Base-by-base conservation (phyloP, 2,329 filamentous ascomycete species). In the Coleophoma crateriformis region DNA sequence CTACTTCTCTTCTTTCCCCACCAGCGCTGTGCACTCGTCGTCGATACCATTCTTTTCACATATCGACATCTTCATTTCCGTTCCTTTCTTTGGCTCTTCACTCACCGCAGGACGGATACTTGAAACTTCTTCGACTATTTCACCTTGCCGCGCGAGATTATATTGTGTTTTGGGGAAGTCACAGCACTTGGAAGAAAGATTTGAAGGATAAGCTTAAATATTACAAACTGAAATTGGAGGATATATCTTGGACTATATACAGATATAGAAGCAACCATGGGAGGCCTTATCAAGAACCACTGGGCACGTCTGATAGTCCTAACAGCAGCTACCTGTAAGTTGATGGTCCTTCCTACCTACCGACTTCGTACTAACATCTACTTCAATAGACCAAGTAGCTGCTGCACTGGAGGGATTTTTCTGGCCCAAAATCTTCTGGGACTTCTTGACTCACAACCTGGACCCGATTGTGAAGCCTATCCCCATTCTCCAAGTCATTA, bases 381-480 rank as follows among this genome's bases (percentile, higher is more conserved):
- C 38, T n/a, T 33, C 8, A 41, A 37, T 63, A 96, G 90, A 96
- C 68, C 94, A 99, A 80, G 70, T 96, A 55, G 83, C 77, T 52
- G 90, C 90, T 53, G 85, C 87, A 14, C 72, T 99, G 50, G 82
- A 95, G 72, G 85, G 82, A 64, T 96, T 94, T 78, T 92, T 99
- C 80, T 99, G 91, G 90, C 94, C 94, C 58, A 99, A 99, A 70
- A 86, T 99, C 65, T 95, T 99, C 73, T 99, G 88, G 87, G 94
- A 99, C 71, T 96, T 96, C 68, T 72, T 94, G 58, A 96, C 92
- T 53, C 90, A 89, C 64, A 90, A 89, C 61, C 83, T 99, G 60
- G 89, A 99, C 65, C 78, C 75, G 49, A 88, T 87, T 45, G 89
- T 97, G 54, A 90, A 87, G 63, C 92, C 92, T 1, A 68, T 94